Evolutionary conservation across 2,329 filamentous ascomycete species (phyloP), one percentile per base, ranked within the genome.

Genomic region (Venturia nashicola): DNA sequence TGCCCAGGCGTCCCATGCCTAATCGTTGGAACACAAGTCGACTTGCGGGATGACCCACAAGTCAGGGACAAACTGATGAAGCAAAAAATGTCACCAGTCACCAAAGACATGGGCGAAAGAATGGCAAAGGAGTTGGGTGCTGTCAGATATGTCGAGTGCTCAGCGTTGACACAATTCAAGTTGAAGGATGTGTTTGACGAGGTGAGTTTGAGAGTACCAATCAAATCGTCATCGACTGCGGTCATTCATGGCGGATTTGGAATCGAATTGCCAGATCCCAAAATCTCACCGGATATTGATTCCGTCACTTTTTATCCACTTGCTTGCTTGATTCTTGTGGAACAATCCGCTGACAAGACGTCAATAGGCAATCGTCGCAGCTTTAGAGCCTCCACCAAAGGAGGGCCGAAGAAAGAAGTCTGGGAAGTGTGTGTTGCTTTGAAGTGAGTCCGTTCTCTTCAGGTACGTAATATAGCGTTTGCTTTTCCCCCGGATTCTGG

Each of bases 181-280:
- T 80, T 99, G 69, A 99, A 99, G 83, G 94, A 97, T 74, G 94
- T 99, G 20, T 99, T 99, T 77, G 94, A 99, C 72, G 94, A 97
- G 89, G 92, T 96, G 11, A 27, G 46, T n/a, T 48, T 48, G 44
- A 23, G 3, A 61, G 11, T 27, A 18, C 9, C 61, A 54, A 20
- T 36, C 40, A 7, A 14, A 7, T 34, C 36, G 7, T 5, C n/a
- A 48, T 48, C 23, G 42, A 39, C 23, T 23, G n/a, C 16, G 44
- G 4, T n/a, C 8, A 48, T 20, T 9, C 20, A 18, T 20, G n/a
- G 3, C 8, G 20, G 20, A 51, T 34, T n/a, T 62, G 32, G 8
- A 6, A 11, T 8, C 36, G 36, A 32, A n/a, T 18, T 60, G 20
- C 46, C 16, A 44, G 23, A 61, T 46, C 32, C 54, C 34, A 62